These are phyloP conservation scores for Sindora glabra DNA, from an alignment of 306 rosid species.

Conservation along the genomic window DNA sequence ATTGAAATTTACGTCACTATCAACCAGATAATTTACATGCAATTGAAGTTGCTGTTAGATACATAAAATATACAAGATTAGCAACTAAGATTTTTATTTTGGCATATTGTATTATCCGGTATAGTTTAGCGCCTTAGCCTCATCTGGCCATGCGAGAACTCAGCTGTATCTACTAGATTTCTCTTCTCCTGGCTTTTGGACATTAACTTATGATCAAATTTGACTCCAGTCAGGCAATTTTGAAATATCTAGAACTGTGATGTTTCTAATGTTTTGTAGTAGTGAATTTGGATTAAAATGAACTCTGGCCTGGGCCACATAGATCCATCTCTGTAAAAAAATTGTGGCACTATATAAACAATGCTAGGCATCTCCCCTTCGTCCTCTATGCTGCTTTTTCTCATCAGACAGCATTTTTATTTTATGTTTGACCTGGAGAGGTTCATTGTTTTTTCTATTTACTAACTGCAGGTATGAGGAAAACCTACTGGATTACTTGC, in stretches of 20 bases:
- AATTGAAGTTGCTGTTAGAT: not conserved
- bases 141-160: not conserved
- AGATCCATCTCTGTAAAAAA: not conserved
- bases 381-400: not conserved
- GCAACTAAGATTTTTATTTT: too few relatives aligned
- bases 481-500: conserved; percentile 84
- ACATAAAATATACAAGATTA: not conserved
- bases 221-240: not conserved
- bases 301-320: not conserved
- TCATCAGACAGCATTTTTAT: not conserved
- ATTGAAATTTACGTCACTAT: not conserved
- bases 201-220: not conserved
- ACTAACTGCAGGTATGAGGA: conserved; percentile 64
- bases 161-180: not conserved
- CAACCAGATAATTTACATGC: not conserved
- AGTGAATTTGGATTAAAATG: not conserved
- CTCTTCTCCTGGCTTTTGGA: too few relatives aligned
- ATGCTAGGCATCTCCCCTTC: not conserved
- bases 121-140: too few relatives aligned
- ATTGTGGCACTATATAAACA: not conserved
- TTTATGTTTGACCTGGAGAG: not conserved
- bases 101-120: too few relatives aligned
- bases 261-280: not conserved
- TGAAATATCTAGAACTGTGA: not conserved
- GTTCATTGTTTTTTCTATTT: not conserved